Base-by-base conservation (phyloP, 1,284 basidiomycete species). In the Cryptococcus sp. region DNA sequence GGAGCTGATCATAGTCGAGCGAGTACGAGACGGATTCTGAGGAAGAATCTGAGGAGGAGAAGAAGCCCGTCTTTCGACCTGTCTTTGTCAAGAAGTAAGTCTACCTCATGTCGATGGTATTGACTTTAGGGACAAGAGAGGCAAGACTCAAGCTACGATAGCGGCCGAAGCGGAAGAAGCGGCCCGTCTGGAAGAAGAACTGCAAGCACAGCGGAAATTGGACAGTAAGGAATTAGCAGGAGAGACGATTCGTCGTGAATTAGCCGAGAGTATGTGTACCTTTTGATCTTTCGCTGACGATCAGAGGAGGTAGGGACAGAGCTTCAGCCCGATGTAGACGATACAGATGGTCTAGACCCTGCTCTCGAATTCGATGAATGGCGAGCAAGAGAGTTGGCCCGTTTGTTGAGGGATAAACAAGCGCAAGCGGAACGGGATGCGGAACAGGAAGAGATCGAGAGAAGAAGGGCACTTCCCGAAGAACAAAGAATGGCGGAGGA, bases 351-450 rank as follows among this genome's bases (percentile, higher is more conserved):
- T 1, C 70, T 93, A 3, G 93, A 98, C 66, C 89, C 92, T 1
- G 82, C 83, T 22, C 86, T 76, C 46, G 96, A 99, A 74, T 99
- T 99, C 62, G 90, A 94, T 65, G 89, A 87, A 1, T 99, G 96
- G 96, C 83, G 92, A 48, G 74, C 94, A 43, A 84, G 96, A 52
- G 96, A 99, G 72, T 82, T 98, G 4, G 84, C 81, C 19, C 83
- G 96, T 48, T 87, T 99, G 54, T 88, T 93, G 70, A 83, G 86
- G 50, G 92, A 98, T 75, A 89, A 90, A 71, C 87, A 93, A 65
- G 88, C 85, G 0, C 83, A 88, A 56, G 71, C 88, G 5, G 80
- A 77, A 25, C 81, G 85, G 3, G 91, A 93, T 63, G 80, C 83
- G 54, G 92, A 98, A 66, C 80, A 84, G 28, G 89, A 87, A 59